Evolutionary conservation across 768 basidiomycete species (phyloP).

Genomic region (Filobasidium wieringae): DNA sequence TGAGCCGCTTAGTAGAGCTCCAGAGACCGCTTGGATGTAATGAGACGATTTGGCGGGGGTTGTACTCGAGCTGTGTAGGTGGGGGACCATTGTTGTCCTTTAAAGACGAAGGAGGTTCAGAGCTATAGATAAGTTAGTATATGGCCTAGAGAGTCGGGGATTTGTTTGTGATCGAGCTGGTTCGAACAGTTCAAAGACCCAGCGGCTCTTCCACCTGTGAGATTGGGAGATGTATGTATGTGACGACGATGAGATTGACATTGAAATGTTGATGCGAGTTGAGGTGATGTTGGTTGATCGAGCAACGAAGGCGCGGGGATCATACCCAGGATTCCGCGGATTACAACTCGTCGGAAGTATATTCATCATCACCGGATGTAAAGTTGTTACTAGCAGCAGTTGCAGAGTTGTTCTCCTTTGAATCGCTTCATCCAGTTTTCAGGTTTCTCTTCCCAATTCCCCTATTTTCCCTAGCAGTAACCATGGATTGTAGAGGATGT

Average conservation of each 20-base stretch:
- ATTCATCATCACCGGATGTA: not conserved
- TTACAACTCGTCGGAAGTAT: too few relatives aligned
- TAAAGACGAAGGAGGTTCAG: not conserved
- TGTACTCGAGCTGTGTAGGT: conserved; percentile 4
- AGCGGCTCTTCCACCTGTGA: not conserved
- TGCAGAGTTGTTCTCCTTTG: not conserved
- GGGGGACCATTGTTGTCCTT: conserved; percentile 4
- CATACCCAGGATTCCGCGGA: too few relatives aligned
- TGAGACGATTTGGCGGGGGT: conserved; percentile 31
- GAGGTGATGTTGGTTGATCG: too few relatives aligned
- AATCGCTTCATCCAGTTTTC: not conserved
- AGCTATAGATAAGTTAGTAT: not conserved
- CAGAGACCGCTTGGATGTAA: conserved; percentile 24
- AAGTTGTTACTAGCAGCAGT: not conserved
- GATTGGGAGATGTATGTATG: not conserved
- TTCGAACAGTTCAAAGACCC: not conserved
- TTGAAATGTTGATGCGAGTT: too few relatives aligned
- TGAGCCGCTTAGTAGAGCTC: conserved; percentile 27
- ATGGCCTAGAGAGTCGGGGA: too few relatives aligned
- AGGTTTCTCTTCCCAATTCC: not conserved
- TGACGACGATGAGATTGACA: not conserved
- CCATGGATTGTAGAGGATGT: conserved; percentile 6
- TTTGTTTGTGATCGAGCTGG: not conserved
- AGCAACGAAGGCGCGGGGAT: too few relatives aligned
- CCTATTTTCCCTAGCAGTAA: not conserved